Evolutionary conservation across 306 rosid genomes (phyloP), one percentile per base, ranked within the genome.

Genomic region (Cicer judaicum): DNA sequence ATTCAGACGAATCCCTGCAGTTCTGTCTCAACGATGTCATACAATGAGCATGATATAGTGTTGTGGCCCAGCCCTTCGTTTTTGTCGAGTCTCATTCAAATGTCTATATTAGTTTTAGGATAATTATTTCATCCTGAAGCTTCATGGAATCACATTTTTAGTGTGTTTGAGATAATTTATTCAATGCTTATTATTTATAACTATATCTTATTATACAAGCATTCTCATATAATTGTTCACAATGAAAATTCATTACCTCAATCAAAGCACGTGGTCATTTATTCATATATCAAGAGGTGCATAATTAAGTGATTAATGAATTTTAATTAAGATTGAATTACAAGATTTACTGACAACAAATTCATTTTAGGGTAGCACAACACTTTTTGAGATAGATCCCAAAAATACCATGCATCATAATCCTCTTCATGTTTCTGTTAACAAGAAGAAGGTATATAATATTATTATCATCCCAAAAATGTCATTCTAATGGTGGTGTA

Each of bases 1-100:
- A 59, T 48, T 29, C 9, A 50, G 74, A 55, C 9, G 46, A 59
- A 62, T 40, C 82, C 71, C 72, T 41, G 10, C 65, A 41, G 6
- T 13, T 24, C 42, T 42, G 29, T 78, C 82, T 78, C 60, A 41
- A 61, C 62, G 40, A 62, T 68, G 12, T 36, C 36, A 18, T 41
- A 47, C 14, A 55, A 42, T 56, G n/a, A 40, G 18, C 38, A 7
- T 48, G 6, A 8, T 12, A 53, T 65, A 21, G 19, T 11, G 47
- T 14, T 50, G 38, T 53, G 80, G 19, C 66, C 68, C 67, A 19
- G 8, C 68, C 57, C 52, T 18, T 13, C 14, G 29, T 18, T 50
- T 47, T 52, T 2, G 7, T 15, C 36, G 2, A 29, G 18, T 48
- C 15, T 62, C 36, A 34, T 15, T 46, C 59, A 55, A 55, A 73